Percentiles rank a stretch among this genome's conserved stretches.
phyloP scores from a whole-genome alignment of 129 eudicot genomes.

The Solidago caesia region DNA sequence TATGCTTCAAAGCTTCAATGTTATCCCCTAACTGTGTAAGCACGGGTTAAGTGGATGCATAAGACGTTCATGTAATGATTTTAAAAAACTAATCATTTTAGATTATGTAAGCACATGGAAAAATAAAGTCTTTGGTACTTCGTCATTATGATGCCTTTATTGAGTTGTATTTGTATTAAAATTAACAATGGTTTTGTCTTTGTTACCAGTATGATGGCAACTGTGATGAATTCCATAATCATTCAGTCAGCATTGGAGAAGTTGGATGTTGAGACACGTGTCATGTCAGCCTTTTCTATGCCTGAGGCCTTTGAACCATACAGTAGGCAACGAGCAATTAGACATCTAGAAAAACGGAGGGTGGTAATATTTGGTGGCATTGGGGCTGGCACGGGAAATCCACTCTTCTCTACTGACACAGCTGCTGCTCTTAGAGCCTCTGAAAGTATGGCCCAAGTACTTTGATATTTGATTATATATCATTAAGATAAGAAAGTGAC shows the following conservation, averaged over 20 bases:
- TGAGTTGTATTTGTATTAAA: slow-evolving; percentile 9
- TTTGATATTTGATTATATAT: background rate
- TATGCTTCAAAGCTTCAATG: too few species aligned
- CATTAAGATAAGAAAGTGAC: background rate
- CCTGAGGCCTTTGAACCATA: slow-evolving; percentile 87
- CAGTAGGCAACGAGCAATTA: slow-evolving; percentile 78
- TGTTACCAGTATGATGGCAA: slow-evolving; percentile 88
- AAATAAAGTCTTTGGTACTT: background rate
- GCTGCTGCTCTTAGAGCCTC: slow-evolving; percentile 96
- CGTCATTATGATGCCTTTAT: slow-evolving; percentile 11
- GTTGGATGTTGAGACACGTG: slow-evolving; percentile 69
- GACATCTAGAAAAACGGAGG: slow-evolving; percentile 95
- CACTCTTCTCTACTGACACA: slow-evolving; percentile 89
- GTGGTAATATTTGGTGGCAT: slow-evolving; percentile 95
- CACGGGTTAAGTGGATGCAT: too few species aligned
- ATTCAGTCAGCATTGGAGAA: slow-evolving; percentile 89
- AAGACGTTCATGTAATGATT: background rate
- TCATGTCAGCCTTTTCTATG: slow-evolving; percentile 70
- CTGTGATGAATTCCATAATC: slow-evolving; percentile 82
- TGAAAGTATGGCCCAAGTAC: slow-evolving; percentile 49
- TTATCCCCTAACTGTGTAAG: too few species aligned
- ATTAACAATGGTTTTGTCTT: slow-evolving; percentile 16
- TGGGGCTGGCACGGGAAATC: slow-evolving; percentile 90
- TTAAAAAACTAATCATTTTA: too few species aligned
- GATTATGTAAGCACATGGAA: background rate